Conservation (phyloP, 768 basidiomycete genomes). For the Rhizopogon vinicolor region DNA sequence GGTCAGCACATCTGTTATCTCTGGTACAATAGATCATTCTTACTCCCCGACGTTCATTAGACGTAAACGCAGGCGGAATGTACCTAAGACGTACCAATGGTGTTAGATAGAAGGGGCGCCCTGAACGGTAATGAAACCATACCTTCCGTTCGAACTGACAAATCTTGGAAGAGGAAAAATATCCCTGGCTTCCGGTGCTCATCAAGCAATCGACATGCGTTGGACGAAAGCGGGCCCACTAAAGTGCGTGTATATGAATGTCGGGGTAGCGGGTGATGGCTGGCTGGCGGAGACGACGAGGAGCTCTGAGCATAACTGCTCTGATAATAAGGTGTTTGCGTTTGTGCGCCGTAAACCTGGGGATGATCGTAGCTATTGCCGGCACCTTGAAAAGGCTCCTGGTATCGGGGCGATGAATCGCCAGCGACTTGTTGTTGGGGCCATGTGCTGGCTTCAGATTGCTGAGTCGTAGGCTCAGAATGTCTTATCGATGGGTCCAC, state of each 20-base stretch:
- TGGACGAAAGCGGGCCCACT: slow-evolving; percentile 84
- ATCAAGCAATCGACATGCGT: slow-evolving; percentile 80
- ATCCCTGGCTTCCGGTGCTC: slow-evolving; percentile 84
- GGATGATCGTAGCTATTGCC: slow-evolving; percentile 16
- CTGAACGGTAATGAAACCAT: slow-evolving; percentile 23
- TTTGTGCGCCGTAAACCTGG: slow-evolving; percentile 17
- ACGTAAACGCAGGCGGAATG: slow-evolving; percentile 80
- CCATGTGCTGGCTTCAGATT: slow-evolving; percentile 32
- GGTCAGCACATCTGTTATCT: slow-evolving; percentile 14
- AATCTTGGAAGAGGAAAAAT: slow-evolving; percentile 93
- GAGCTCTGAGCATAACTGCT: slow-evolving; percentile 18
- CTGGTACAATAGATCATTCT: slow-evolving; percentile 34
- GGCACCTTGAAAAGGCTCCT: slow-evolving; percentile 19
- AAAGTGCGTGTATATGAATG: slow-evolving; percentile 82
- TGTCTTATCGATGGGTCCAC: slow-evolving; percentile 37
- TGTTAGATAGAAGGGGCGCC: slow-evolving; percentile 16
- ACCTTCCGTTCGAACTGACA: slow-evolving; percentile 93
- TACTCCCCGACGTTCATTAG: slow-evolving; percentile 90
- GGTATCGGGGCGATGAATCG: slow-evolving; percentile 15
- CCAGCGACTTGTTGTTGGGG: slow-evolving; percentile 13
- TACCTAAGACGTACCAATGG: slow-evolving; percentile 43
- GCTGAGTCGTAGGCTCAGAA: slow-evolving; percentile 27
- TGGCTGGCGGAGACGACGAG: slow-evolving; percentile 25
- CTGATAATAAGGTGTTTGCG: slow-evolving; percentile 28
- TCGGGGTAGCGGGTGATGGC: slow-evolving; percentile 46